phyloP scores from a whole-genome alignment of 352 stramenopile genomes.

The Pythium coloratum region DNA sequence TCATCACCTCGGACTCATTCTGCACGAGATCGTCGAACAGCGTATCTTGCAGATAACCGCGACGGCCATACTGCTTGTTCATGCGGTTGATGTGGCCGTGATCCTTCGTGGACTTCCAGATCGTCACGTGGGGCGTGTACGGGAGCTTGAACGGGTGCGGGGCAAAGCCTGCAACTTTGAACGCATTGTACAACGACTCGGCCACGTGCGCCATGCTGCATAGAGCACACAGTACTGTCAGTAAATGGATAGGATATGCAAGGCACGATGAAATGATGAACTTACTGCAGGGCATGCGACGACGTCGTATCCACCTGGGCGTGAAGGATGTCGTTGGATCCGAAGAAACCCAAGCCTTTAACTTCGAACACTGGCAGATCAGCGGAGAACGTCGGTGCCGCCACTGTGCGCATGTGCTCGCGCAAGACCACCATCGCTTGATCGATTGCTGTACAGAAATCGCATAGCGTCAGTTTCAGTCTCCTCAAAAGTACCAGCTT shows the following conservation, averaged over 20 bases:
- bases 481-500: too few relatives aligned
- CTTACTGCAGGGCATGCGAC: background rate
- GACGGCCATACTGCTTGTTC: slow-evolving; percentile 21
- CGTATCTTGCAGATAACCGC: slow-evolving; percentile 31
- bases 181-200: slow-evolving; percentile 32
- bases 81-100: slow-evolving; percentile 29
- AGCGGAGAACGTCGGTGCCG: slow-evolving; percentile 7
- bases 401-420: slow-evolving; percentile 6
- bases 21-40: slow-evolving; percentile 27
- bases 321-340: slow-evolving; percentile 40
- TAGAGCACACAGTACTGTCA: background rate
- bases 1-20: background rate
- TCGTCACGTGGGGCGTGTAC: slow-evolving; percentile 44
- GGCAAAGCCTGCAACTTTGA: slow-evolving; percentile 29
- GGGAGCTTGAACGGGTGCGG: slow-evolving; percentile 28
- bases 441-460: slow-evolving; percentile 7
- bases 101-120: slow-evolving; percentile 44
- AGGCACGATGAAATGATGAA: too few relatives aligned
- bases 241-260: background rate
- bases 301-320: slow-evolving; percentile 10
- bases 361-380: slow-evolving; percentile 28
- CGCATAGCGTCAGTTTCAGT: too few relatives aligned
- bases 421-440: slow-evolving; percentile 11
- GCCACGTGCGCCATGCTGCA: slow-evolving; percentile 33
- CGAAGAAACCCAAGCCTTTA: slow-evolving; percentile 39